Evolutionary conservation across 1,139 yeast species (phyloP), one percentile per base, ranked within the genome.

Genomic region (Hansenula sp.): DNA sequence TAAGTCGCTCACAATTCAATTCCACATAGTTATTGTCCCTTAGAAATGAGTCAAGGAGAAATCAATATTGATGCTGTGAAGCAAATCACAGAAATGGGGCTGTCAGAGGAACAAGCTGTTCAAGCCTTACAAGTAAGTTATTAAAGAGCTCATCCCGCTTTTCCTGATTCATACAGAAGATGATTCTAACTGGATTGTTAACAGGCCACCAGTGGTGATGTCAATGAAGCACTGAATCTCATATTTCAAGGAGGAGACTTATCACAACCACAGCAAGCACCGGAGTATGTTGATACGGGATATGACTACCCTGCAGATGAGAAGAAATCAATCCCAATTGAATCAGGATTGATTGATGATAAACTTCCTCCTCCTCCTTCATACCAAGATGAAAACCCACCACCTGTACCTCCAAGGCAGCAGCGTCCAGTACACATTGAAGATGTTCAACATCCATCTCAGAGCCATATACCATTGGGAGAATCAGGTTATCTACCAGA

Each of bases 21-120:
- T 21, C 24, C 24, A 21, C 9, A 21, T 21, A 6, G 9, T 21
- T 21, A 9, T 21, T 9, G 9, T 21, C 9, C 24, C 24, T n/a
- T 7, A 21, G 9, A 9, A 9, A 19, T 20, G 25, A n/a, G 33
- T 9, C 12, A n/a, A 13, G 33, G 5, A 3, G 17, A 31, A 10
- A n/a, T 31, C 16, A 32, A 12, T 12, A 21, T 45, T 37, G 34
- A 44, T 39, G 39, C 50, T 19, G 54, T 71, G 19, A 50, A 47
- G 27, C 69, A 66, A 52, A 69, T 81, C 44, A 61, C 66, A 38
- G 84, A 75, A 41, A 81, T 82, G 88, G 89, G 88, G 26, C 74
- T 81, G 56, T 57, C 71, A 44, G 63, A 60, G 6, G 74, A 68
- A 2, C 57, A 56, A 24, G 68, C 68, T 8, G 34, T 47, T 11